These are phyloP conservation scores for Phytopythium montanum DNA, from an alignment of 352 stramenopile genomes.

Conservation along the genomic window DNA sequence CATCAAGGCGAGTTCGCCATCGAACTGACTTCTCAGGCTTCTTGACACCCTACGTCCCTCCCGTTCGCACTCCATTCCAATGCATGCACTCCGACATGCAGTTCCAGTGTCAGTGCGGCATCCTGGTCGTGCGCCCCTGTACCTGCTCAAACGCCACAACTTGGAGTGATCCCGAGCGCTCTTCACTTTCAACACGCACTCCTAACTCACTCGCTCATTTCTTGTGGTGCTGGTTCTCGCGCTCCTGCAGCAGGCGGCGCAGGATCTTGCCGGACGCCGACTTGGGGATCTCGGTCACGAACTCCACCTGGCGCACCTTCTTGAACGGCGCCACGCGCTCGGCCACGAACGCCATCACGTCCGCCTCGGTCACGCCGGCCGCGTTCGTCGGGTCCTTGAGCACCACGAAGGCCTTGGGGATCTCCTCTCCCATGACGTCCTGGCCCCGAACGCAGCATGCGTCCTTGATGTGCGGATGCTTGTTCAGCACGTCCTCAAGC, in stretches of 20 bases:
- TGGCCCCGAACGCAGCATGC: constrained; percentile 55
- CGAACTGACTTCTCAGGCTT: too few relatives aligned
- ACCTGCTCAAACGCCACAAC: too few relatives aligned
- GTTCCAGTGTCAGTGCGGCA: too few relatives aligned
- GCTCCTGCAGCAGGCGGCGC: constrained; percentile 68
- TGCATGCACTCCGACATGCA: too few relatives aligned
- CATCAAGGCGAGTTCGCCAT: too few relatives aligned
- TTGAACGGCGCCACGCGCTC: constrained; percentile 85
- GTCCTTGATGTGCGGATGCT: constrained; percentile 70
- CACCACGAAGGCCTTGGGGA: constrained; percentile 91
- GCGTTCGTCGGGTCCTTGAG: constrained; percentile 33
- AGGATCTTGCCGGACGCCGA: constrained; percentile 87
- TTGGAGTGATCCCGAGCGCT: too few relatives aligned
- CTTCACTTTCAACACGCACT: neutral
- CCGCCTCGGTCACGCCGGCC: constrained; percentile 13
- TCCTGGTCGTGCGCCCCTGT: too few relatives aligned
- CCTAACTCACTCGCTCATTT: constrained; percentile 2
- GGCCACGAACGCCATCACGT: constrained; percentile 70
- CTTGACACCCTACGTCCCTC: too few relatives aligned
- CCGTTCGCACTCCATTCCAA: too few relatives aligned
- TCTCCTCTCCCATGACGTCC: constrained; percentile 78
- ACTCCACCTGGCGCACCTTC: constrained; percentile 81
- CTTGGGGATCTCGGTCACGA: constrained; percentile 88
- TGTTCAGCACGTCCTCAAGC: constrained; percentile 87
- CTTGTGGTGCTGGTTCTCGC: constrained; percentile 29